Evolutionary conservation across 805 yeast genomes (phyloP).

Genomic region (Suhomyces xylopsoci): DNA sequence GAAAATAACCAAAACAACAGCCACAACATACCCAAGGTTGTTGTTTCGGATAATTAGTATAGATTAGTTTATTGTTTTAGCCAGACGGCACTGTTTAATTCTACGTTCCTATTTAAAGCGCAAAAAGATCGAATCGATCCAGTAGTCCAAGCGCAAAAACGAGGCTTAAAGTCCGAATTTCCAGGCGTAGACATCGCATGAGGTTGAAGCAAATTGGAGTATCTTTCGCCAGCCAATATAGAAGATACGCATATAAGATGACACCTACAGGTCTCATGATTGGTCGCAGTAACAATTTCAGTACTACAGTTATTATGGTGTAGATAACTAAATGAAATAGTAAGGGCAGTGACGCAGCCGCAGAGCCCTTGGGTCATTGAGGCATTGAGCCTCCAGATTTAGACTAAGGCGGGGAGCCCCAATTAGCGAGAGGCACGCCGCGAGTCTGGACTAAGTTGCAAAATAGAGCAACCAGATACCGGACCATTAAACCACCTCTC

Average conservation of each 20-base stretch:
- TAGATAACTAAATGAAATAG: too few species aligned
- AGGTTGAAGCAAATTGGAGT: not conserved
- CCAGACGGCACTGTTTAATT: not conserved
- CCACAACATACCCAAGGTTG: constrained; percentile 7
- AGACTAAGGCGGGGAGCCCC: not conserved
- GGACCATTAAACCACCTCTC: not conserved
- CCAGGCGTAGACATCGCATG: not conserved
- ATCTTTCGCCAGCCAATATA: not conserved
- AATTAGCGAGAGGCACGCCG: not conserved
- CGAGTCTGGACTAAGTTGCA: not conserved
- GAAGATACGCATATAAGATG: not conserved
- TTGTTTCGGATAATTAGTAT: constrained; percentile 5
- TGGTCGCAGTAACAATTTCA: not conserved
- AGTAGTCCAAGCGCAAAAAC: not conserved
- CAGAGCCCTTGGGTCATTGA: not conserved
- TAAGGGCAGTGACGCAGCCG: not conserved
- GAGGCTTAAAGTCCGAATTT: not conserved
- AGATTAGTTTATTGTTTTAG: not conserved
- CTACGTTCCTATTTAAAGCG: not conserved
- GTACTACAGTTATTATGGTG: too few species aligned
- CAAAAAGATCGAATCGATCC: not conserved
- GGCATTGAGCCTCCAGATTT: not conserved
- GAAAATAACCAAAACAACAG: not conserved
- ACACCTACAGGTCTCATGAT: not conserved
- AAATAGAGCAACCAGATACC: not conserved